Conservation (phyloP, 23 red algal genomes). For the Agarophyton chilense region DNA sequence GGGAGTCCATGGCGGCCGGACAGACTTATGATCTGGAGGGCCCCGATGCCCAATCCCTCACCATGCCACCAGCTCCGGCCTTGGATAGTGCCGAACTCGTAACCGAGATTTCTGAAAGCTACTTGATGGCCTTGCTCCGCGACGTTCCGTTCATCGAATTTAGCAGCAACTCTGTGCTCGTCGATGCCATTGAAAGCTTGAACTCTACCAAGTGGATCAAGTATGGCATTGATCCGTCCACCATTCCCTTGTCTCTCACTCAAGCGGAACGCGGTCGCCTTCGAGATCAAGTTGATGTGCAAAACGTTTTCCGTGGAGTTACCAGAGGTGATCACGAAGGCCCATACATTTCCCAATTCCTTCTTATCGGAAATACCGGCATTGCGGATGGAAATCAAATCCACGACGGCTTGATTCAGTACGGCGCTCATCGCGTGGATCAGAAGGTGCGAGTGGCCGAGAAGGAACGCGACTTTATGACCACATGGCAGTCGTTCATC, state of each 20-base stretch:
- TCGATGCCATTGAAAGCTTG: constrained; percentile 5
- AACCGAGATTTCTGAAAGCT: constrained; percentile 55
- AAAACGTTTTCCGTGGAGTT: constrained; percentile 44
- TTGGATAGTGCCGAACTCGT: constrained; percentile 42
- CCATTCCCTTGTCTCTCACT: neutral
- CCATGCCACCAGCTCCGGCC: constrained; percentile 67
- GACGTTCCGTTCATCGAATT: constrained; percentile 43
- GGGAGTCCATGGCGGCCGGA: constrained; percentile 71
- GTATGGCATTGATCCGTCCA: neutral
- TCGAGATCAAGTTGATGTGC: neutral
- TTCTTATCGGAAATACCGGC: constrained; percentile 44
- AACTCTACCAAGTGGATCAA: constrained; percentile 32
- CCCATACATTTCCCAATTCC: constrained; percentile 73
- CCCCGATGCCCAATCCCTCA: constrained; percentile 64
- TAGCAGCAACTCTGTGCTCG: neutral
- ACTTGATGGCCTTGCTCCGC: constrained; percentile 62
- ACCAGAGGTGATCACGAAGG: constrained; percentile 28
- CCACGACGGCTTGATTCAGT: constrained; percentile 32
- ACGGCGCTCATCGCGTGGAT: constrained; percentile 53
- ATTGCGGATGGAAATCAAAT: neutral
- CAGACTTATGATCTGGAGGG: constrained; percentile 48
- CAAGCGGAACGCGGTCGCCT: neutral
- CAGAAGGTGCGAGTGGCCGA: constrained; percentile 35
- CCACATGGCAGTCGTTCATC: constrained; percentile 30
- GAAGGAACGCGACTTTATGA: constrained; percentile 49